Evolutionary conservation across 2,329 filamentous ascomycete species (phyloP).

Genomic region (Paraconiothyrium sp.): DNA sequence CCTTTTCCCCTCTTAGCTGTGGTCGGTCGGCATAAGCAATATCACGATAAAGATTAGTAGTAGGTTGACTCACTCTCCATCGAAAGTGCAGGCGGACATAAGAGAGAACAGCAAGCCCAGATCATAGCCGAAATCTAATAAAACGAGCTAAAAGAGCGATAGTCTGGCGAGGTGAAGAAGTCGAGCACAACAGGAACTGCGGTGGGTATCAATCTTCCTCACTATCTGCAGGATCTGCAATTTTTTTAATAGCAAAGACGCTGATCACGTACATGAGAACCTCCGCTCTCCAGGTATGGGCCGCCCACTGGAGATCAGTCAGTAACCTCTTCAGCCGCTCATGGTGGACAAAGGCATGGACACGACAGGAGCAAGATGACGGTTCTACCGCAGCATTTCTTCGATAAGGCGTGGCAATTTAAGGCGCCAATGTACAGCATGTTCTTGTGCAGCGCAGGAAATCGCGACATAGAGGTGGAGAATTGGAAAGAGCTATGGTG

Average conservation of each 20-base stretch:
- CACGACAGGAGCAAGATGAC: slow-evolving; percentile 41
- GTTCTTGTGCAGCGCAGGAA: slow-evolving; percentile 35
- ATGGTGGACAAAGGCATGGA: slow-evolving; percentile 44
- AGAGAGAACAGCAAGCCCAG: slow-evolving; percentile 41
- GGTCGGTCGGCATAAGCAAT: slow-evolving; percentile 33
- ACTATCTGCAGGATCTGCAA: slow-evolving; percentile 31
- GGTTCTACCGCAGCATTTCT: slow-evolving; percentile 33
- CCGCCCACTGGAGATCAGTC: slow-evolving; percentile 31
- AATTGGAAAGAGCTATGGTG: slow-evolving; percentile 34
- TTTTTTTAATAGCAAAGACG: slow-evolving; percentile 27
- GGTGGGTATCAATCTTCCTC: slow-evolving; percentile 36
- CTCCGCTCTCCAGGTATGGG: slow-evolving; percentile 29
- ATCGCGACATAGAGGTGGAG: slow-evolving; percentile 33
- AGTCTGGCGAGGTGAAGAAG: slow-evolving; percentile 39
- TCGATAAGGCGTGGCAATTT: slow-evolving; percentile 37
- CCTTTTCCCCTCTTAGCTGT: slow-evolving; percentile 34
- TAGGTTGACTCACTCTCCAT: slow-evolving; percentile 47
- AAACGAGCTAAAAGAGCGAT: slow-evolving; percentile 28
- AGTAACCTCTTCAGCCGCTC: slow-evolving; percentile 34
- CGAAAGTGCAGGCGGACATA: slow-evolving; percentile 35
- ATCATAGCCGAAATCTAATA: slow-evolving; percentile 46
- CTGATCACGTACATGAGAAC: slow-evolving; percentile 25
- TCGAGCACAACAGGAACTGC: slow-evolving; percentile 33
- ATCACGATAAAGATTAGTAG: slow-evolving; percentile 37
- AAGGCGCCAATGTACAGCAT: slow-evolving; percentile 44